Evolutionary conservation across 352 stramenopile species (phyloP).

Genomic region (Pythium chondricola): DNA sequence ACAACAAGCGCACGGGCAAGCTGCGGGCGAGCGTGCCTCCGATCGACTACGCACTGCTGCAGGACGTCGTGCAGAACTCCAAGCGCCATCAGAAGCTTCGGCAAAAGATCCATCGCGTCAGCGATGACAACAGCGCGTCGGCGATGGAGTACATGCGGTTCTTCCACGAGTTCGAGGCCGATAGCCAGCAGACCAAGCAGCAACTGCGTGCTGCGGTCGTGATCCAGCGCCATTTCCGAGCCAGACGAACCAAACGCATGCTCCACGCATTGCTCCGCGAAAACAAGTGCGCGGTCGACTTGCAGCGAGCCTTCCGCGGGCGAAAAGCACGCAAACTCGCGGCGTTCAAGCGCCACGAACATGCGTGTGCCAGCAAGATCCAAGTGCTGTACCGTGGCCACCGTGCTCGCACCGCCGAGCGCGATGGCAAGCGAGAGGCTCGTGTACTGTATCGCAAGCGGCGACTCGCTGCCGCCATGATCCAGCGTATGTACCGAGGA

Average conservation of each 20-base stretch:
- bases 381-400: conserved; percentile 46
- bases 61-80: conserved; percentile 69
- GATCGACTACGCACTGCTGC: conserved; percentile 50
- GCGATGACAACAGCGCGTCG: conserved; percentile 31
- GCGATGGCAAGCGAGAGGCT: conserved; percentile 1
- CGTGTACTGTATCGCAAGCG: conserved; percentile 21
- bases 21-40: conserved; percentile 35
- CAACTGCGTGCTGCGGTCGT: conserved; percentile 40
- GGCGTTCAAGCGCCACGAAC: conserved; percentile 23
- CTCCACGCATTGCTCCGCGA: conserved; percentile 45
- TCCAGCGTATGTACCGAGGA: conserved; percentile 60
- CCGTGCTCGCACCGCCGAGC: conserved; percentile 26
- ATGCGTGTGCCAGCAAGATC: conserved; percentile 37
- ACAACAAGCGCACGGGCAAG: conserved; percentile 50
- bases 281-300: conserved; percentile 45
- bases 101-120: conserved; percentile 46
- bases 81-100: conserved; percentile 57
- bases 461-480: conserved; percentile 23
- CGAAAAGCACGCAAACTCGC: conserved; percentile 38
- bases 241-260: conserved; percentile 30
- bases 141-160: conserved; percentile 75
- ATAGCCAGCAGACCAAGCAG: conserved; percentile 41
- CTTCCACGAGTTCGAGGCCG: conserved; percentile 52
- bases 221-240: conserved; percentile 64
- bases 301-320: conserved; percentile 65